Conservation (phyloP, 1,284 basidiomycete genomes). For the Sporisorium exsertum region DNA sequence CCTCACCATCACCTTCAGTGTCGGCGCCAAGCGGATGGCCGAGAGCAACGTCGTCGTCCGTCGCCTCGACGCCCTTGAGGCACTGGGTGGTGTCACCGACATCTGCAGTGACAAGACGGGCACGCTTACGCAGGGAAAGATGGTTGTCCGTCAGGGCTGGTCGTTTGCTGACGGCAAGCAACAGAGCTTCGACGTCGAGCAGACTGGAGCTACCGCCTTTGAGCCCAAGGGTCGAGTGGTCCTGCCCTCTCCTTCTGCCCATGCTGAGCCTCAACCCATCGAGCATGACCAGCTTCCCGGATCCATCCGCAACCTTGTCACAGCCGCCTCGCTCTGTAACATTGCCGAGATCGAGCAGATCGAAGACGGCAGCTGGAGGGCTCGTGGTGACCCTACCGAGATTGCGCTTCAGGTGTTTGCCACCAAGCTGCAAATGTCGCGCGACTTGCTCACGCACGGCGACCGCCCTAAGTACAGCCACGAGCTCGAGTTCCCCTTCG, state of each 20-base stretch:
- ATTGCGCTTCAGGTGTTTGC: slow-evolving; percentile 61
- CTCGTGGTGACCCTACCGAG: slow-evolving; percentile 63
- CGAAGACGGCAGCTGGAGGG: slow-evolving; percentile 41
- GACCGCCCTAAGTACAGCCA: slow-evolving; percentile 32
- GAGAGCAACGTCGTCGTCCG: slow-evolving; percentile 62
- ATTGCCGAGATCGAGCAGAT: slow-evolving; percentile 54
- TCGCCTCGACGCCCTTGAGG: slow-evolving; percentile 63
- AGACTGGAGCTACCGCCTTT: slow-evolving; percentile 52
- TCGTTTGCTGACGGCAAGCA: slow-evolving; percentile 22
- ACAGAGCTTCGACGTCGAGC: slow-evolving; percentile 51
- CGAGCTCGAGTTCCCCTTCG: slow-evolving; percentile 60
- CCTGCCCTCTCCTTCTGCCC: slow-evolving; percentile 10
- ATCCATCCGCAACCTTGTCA: slow-evolving; percentile 40
- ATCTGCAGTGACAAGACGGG: slow-evolving; percentile 65
- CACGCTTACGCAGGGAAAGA: slow-evolving; percentile 65
- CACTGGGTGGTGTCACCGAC: slow-evolving; percentile 59
- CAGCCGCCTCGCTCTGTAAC: slow-evolving; percentile 62
- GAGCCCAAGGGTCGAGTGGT: slow-evolving; percentile 52
- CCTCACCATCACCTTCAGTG: slow-evolving; percentile 60
- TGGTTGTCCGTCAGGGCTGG: slow-evolving; percentile 63
- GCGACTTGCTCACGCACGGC: slow-evolving; percentile 31
- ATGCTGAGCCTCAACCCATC: slow-evolving; percentile 15
- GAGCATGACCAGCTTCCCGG: slow-evolving; percentile 34
- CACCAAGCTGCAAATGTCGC: slow-evolving; percentile 49
- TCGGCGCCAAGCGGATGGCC: slow-evolving; percentile 65